These are phyloP conservation scores for Telopea speciosissima DNA, from an alignment of 177 flowering plant genomes.

Conservation along the genomic window DNA sequence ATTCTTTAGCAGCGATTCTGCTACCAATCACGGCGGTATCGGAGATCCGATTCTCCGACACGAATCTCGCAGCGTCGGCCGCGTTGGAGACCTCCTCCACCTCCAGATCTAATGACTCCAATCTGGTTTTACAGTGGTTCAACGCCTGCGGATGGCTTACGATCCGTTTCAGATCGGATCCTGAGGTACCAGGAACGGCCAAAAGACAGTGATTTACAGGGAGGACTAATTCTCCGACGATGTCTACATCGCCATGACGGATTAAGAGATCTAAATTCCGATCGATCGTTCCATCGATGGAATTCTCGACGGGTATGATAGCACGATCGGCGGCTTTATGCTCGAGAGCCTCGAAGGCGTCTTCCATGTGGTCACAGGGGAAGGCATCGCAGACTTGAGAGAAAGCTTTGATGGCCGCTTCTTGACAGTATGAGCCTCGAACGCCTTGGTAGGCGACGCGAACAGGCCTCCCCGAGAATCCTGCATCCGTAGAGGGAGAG, in stretches of 20 bases:
- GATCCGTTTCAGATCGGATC: constrained; percentile 12
- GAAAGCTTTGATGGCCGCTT: constrained; percentile 27
- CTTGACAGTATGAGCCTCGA: constrained; percentile 30
- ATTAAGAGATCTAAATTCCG: constrained; percentile 25
- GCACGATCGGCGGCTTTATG: constrained; percentile 25
- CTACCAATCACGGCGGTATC: constrained; percentile 27
- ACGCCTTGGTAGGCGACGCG: constrained; percentile 29
- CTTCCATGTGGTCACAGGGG: constrained; percentile 25
- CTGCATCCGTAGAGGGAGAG: neutral
- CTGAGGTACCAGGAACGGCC: constrained; percentile 11
- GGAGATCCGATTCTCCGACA: constrained; percentile 16
- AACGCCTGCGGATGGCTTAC: constrained; percentile 31
- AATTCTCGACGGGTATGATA: constrained; percentile 24
- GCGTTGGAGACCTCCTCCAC: constrained; percentile 22
- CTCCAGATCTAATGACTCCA: constrained; percentile 15
- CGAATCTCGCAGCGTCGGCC: constrained; percentile 18
- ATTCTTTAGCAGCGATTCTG: constrained; percentile 25
- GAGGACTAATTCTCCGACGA: constrained; percentile 17
- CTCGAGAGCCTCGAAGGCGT: constrained; percentile 24
- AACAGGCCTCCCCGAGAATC: constrained; percentile 15
- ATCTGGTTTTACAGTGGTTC: constrained; percentile 20
- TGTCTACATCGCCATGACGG: constrained; percentile 18
- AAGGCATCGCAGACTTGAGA: constrained; percentile 12
- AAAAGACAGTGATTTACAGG: constrained; percentile 30
- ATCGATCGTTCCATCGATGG: constrained; percentile 22